Evolutionary conservation across 371 early-diverging fungal species (phyloP).

Genomic region (Paramicrosporidium saccamoebae): DNA sequence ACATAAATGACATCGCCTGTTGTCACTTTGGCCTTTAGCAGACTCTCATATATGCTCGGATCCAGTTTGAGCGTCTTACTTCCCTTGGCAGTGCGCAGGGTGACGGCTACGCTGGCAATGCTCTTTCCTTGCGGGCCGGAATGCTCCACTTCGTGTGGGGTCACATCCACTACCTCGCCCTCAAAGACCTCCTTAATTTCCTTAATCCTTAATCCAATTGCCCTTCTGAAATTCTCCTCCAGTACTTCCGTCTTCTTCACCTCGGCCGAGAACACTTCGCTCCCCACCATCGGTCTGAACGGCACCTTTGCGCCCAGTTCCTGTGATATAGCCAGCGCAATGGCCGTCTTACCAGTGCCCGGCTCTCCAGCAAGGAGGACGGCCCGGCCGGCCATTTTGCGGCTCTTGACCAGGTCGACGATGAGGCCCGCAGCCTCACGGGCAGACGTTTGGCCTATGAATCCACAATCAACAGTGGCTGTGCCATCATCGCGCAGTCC

Average conservation of each 20-base stretch:
- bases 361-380: constrained; percentile 85
- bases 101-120: constrained; percentile 73
- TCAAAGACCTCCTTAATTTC: constrained; percentile 96
- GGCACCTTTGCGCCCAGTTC: constrained; percentile 86
- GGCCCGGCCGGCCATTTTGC: constrained; percentile 88
- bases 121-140: constrained; percentile 74
- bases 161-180: constrained; percentile 93
- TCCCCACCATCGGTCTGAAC: constrained; percentile 92
- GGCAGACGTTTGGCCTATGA: constrained; percentile 85
- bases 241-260: constrained; percentile 94
- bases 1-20: constrained; percentile 95
- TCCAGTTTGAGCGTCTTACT: constrained; percentile 90
- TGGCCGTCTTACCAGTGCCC: constrained; percentile 79
- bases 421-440: constrained; percentile 79
- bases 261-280: constrained; percentile 86
- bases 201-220: constrained; percentile 82
- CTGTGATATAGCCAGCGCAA: constrained; percentile 74
- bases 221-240: constrained; percentile 90
- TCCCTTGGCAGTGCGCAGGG: constrained; percentile 90
- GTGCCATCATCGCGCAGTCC: constrained; percentile 48
- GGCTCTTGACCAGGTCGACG: constrained; percentile 67
- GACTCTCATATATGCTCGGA: constrained; percentile 76
- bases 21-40: constrained; percentile 82
- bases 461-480: constrained; percentile 54
- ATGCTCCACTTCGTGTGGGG: constrained; percentile 79